These are phyloP conservation scores for Guillardia theta DNA, from an alignment of 78 protist genomes.

Conservation along the genomic window DNA sequence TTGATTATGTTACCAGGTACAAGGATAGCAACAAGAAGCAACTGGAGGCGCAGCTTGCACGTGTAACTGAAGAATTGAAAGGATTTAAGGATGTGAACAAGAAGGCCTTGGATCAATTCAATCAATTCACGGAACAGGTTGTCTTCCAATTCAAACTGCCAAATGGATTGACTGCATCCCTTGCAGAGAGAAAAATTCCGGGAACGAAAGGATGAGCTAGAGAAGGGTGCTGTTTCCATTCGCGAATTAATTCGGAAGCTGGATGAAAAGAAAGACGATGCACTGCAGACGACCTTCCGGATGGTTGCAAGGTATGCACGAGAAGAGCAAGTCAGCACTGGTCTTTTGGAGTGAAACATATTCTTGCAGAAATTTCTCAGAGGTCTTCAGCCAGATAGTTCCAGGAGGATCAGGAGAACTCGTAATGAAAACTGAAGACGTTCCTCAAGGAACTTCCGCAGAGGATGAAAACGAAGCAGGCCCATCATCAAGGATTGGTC, in stretches of 20 bases:
- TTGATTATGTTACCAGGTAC: not conserved
- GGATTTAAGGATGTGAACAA: conserved; percentile 88
- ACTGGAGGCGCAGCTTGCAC: not conserved
- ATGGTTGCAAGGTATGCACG: conserved; percentile 58
- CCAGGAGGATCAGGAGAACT: conserved; percentile 81
- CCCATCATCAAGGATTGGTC: not conserved
- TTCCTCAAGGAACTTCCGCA: not conserved
- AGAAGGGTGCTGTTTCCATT: conserved; percentile 69
- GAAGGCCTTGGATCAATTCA: conserved; percentile 94
- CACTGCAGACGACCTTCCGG: conserved; percentile 88
- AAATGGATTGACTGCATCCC: not conserved
- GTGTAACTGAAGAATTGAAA: conserved; percentile 60
- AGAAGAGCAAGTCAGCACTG: no score
- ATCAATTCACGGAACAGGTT: conserved; percentile 60
- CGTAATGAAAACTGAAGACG: conserved; percentile 59
- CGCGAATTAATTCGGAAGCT: conserved; percentile 66
- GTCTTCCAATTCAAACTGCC: not conserved
- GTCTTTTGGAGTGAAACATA: no score
- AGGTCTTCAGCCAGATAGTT: conserved; percentile 83
- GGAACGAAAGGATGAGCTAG: conserved; percentile 57
- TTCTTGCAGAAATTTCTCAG: conserved; percentile 69
- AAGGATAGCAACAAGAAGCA: not conserved
- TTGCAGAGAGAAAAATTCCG: not conserved
- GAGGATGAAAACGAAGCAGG: conserved; percentile 10
- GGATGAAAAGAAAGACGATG: conserved; percentile 92